Evolutionary conservation across 805 yeast genomes (phyloP).

Genomic region (Scheffersomyces lignosus): DNA sequence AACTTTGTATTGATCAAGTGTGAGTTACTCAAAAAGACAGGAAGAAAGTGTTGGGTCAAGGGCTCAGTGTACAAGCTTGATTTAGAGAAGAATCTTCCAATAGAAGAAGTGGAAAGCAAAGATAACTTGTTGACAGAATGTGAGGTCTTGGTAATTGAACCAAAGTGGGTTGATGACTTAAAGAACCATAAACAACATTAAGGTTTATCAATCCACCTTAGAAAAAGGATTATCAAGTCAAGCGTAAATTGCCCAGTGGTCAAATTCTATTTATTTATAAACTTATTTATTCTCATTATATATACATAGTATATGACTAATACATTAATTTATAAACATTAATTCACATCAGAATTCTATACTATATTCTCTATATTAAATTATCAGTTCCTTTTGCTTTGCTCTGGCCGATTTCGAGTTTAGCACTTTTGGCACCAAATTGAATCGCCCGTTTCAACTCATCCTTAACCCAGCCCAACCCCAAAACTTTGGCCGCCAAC

Average conservation of each 20-base stretch:
- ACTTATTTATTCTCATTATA: not conserved
- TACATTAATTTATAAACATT: no score
- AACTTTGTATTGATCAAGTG: conserved; percentile 36
- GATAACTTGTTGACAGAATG: conserved; percentile 33
- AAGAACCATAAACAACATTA: conserved; percentile 5
- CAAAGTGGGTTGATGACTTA: conserved; percentile 38
- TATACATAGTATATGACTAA: no score
- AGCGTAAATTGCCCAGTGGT: no score
- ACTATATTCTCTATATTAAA: conserved; percentile 4
- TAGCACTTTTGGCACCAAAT: conserved; percentile 94
- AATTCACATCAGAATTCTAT: not conserved
- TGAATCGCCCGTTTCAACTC: conserved; percentile 95
- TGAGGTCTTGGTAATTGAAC: conserved; percentile 43
- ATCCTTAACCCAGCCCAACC: conserved; percentile 54
- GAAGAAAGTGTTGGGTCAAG: conserved; percentile 41
- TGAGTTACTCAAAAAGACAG: conserved; percentile 26
- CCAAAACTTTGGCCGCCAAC: conserved; percentile 51
- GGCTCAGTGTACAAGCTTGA: conserved; percentile 32
- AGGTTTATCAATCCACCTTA: no score
- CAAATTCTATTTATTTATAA: conserved; percentile 3
- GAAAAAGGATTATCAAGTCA: no score
- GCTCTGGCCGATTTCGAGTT: conserved; percentile 79
- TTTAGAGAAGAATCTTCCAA: conserved; percentile 12
- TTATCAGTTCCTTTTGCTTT: conserved; percentile 74
- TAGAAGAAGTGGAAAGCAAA: conserved; percentile 16